Conservation (phyloP, 176 grass and related monocot species). For the Saccharum spontaneum region DNA sequence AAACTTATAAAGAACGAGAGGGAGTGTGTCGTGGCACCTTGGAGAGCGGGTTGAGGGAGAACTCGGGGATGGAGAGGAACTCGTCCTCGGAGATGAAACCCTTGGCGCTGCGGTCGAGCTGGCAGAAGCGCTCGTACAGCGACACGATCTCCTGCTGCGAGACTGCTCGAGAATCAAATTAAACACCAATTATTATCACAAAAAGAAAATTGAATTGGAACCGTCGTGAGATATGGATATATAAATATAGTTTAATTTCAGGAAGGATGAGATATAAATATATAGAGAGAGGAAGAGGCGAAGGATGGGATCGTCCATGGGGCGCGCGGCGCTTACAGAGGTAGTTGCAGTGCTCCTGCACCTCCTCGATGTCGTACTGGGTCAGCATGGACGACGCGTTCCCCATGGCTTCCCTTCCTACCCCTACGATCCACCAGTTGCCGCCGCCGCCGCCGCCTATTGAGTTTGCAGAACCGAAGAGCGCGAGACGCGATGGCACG, state of each 20-base stretch:
- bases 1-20: neutral
- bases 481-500: neutral
- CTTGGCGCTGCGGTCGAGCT: slow-evolving; percentile 90
- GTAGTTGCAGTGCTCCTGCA: slow-evolving; percentile 79
- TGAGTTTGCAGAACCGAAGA: no score
- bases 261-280: no score
- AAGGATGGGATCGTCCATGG: neutral
- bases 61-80: slow-evolving; percentile 92
- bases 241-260: no score
- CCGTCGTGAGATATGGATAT: no score
- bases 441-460: no score
- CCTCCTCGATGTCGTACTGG: slow-evolving; percentile 86
- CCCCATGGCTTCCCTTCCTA: no score
- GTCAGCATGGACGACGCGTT: slow-evolving; percentile 86
- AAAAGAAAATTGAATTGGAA: neutral
- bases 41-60: slow-evolving; percentile 90
- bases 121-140: slow-evolving; percentile 73
- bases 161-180: slow-evolving; percentile 28
- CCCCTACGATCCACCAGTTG: no score
- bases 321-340: slow-evolving; percentile 42
- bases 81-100: slow-evolving; percentile 90
- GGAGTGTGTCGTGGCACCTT: slow-evolving; percentile 19
- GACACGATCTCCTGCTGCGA: slow-evolving; percentile 83
- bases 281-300: neutral
- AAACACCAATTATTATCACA: neutral